phyloP scores from a whole-genome alignment of 345 rosid genomes.

The Melaleuca alternifolia region DNA sequence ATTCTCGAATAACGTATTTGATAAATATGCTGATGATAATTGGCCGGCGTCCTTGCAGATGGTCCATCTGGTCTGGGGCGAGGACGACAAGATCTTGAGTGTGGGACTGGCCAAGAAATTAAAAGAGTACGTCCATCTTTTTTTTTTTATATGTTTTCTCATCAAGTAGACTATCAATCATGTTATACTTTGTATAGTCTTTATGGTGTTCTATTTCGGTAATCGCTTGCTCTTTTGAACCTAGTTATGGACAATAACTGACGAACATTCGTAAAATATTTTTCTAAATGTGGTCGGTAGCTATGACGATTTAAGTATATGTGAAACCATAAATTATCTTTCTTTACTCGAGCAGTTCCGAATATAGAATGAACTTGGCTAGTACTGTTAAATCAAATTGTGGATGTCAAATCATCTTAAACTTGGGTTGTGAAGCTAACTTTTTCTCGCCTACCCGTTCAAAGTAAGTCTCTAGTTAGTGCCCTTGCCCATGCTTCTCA shows the following conservation, averaged over 20 bases:
- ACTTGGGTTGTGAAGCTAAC: background rate
- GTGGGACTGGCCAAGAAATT: background rate
- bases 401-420: background rate
- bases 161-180: background rate
- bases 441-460: background rate
- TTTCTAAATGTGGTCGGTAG: background rate
- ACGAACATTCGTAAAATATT: background rate
- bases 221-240: background rate
- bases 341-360: background rate
- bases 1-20: background rate
- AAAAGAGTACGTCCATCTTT: slow-evolving; percentile 2
- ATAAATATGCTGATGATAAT: background rate
- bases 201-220: background rate
- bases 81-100: slow-evolving; percentile 8
- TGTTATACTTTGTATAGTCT: background rate
- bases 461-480: background rate
- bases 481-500: background rate
- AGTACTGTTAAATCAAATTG: background rate
- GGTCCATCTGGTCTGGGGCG: slow-evolving; percentile 17
- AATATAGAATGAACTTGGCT: background rate
- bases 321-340: background rate
- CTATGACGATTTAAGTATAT: background rate
- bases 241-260: background rate
- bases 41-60: slow-evolving; percentile 3
- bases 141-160: background rate